A percentile compares a stretch with the other conserved stretches of the same genome.
phyloP scores from a whole-genome alignment of 306 rosid species.

The Prunus salicina region DNA sequence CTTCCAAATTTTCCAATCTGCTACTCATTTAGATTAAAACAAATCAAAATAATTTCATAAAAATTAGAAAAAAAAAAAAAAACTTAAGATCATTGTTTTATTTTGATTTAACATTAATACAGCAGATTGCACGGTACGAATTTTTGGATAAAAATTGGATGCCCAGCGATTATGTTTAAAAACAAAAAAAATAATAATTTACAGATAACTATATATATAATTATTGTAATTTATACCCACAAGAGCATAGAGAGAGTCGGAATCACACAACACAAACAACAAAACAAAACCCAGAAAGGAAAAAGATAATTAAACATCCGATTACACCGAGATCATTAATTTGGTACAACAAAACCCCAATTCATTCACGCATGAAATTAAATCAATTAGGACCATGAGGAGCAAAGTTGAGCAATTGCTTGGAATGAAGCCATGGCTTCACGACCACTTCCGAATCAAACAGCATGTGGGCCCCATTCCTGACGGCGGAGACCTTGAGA shows the following conservation, averaged over 20 bases:
- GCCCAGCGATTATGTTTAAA: too few species aligned
- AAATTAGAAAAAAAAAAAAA: too few species aligned
- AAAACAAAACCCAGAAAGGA: not conserved
- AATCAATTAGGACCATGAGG: slow-evolving; percentile 23
- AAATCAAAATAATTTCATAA: too few species aligned
- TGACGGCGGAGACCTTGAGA: slow-evolving; percentile 38
- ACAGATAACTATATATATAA: too few species aligned
- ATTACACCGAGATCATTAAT: not conserved
- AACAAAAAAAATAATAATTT: too few species aligned
- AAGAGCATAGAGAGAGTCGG: not conserved
- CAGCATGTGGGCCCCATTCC: slow-evolving; percentile 31
- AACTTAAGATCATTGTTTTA: too few species aligned
- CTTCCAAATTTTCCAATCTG: too few species aligned
- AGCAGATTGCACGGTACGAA: too few species aligned
- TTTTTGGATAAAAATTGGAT: too few species aligned
- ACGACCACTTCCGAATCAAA: slow-evolving; percentile 66
- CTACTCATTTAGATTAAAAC: too few species aligned
- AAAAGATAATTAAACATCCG: not conserved
- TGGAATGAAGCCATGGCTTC: slow-evolving; percentile 61
- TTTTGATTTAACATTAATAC: too few species aligned
- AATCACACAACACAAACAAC: not conserved
- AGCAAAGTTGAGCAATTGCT: slow-evolving; percentile 46
- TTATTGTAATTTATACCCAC: not conserved
- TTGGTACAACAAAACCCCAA: not conserved
- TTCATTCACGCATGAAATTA: not conserved